Base-by-base conservation (phyloP, 2,329 filamentous ascomycete species). In the Calonectria henricotiae region DNA sequence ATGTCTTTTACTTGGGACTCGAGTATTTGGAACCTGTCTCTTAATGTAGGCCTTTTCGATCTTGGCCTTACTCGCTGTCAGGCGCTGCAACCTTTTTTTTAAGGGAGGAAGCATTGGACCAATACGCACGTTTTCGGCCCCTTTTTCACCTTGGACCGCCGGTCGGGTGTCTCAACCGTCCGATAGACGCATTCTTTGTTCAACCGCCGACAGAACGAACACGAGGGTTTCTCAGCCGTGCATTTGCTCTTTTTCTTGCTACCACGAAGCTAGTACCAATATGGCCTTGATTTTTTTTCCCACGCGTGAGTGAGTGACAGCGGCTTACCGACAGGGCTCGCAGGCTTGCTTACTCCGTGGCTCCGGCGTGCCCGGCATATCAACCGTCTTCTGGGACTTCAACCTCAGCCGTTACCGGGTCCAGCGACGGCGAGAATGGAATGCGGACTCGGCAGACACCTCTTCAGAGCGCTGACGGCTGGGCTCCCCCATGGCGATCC, bases 161-260 rank as follows among this genome's bases (percentile, higher is more conserved):
- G 15, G 6, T 39, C 35, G 3, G 32, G 51, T n/a, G 35, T 25
- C 3, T 39, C 13, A 11, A 58, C 35, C 12, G 20, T 5, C 11
- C 51, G 51, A 11, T 58, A 58, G 4, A 58, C 51, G 13, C 51
- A 58, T 58, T 39, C 30, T 6, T 58, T 37, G 20, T 58, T 58
- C 11, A 58, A 11, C 7, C 51, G 51, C 3, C 35, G 51, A 25
- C 51, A 58, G 23, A 58, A 58, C 1, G 51, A 58, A 30, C 51
- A 58, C 5, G 39, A 3, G 8, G 51, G 51, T 8, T 58, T 58
- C 20, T 58, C 51, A 2, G 51, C 51, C 12, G 51, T 58, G 51
- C 51, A 58, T 23, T 58, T 58, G 51, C 51, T 58, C 51, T 58
- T 58, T 30, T 58, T 58, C 51, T 58, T 58, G 51, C 51, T 58